Conservation (phyloP, 2,329 filamentous ascomycete species). For the Pestalotiopsis sp. region DNA sequence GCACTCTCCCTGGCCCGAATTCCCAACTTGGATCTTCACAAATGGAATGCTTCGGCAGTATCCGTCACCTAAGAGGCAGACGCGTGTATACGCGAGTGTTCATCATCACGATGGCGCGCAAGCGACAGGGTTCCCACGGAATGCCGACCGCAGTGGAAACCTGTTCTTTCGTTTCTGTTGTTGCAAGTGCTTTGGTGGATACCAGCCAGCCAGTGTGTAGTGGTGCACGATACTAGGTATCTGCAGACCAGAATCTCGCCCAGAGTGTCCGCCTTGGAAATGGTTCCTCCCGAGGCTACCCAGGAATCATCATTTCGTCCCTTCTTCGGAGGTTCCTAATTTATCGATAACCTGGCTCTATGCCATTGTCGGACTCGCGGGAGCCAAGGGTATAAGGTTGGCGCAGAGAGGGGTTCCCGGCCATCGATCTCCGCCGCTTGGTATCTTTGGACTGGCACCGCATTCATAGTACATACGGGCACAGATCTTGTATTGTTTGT, state of each 20-base stretch:
- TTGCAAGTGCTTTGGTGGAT: neutral
- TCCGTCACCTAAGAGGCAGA: neutral
- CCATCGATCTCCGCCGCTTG: neutral
- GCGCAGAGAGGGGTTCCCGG: neutral
- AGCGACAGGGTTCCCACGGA: neutral
- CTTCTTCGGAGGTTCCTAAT: constrained; percentile 2
- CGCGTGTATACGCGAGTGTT: neutral
- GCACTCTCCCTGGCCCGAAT: neutral
- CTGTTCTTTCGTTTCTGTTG: neutral
- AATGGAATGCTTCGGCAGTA: neutral
- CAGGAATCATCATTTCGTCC: constrained; percentile 3
- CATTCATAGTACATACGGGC: neutral
- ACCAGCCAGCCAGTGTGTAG: neutral
- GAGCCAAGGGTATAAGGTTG: neutral
- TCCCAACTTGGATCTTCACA: neutral
- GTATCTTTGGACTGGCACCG: neutral
- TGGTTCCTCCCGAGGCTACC: neutral
- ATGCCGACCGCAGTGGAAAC: constrained; percentile 6
- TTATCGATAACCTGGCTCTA: neutral
- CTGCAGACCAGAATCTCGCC: neutral
- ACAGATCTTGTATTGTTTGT: neutral
- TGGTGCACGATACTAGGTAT: neutral
- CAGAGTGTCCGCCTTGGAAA: neutral
- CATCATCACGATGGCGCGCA: neutral
- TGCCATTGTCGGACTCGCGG: neutral